Conservation (phyloP, 495 filamentous ascomycete genomes). For the Penicillium verhagenii region DNA sequence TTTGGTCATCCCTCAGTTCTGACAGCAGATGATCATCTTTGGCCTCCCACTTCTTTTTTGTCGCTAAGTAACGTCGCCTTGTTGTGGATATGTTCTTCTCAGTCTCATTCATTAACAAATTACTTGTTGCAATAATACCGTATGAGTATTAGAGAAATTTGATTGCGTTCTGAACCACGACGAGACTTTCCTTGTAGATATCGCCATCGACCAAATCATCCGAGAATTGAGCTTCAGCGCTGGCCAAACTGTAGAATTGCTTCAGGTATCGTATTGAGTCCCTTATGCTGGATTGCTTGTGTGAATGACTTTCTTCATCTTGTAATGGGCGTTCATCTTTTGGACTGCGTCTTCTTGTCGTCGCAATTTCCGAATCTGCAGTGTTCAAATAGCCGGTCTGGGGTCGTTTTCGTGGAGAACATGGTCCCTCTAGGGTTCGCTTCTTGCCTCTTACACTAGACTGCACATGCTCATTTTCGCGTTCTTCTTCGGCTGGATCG, state of each 20-base stretch:
- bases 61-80: neutral
- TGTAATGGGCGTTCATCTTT: neutral
- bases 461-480: neutral
- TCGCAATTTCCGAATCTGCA: neutral
- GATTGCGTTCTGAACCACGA: neutral
- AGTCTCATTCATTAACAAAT: neutral
- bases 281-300: neutral
- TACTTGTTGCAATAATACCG: neutral
- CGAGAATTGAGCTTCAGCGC: neutral
- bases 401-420: neutral
- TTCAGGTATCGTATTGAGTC: neutral
- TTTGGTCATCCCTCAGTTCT: neutral
- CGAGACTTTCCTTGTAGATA: neutral
- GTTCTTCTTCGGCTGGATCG: slow-evolving; percentile 1
- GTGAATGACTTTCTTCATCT: neutral
- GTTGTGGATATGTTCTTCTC: neutral
- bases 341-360: neutral
- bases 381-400: neutral
- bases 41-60: neutral
- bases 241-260: neutral
- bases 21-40: neutral
- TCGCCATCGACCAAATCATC: neutral
- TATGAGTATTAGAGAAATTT: slow-evolving; percentile 1
- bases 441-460: slow-evolving; percentile 1
- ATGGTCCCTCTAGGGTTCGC: neutral